phyloP scores from a whole-genome alignment of 208 protist species.

The Leishmania turanica region DNA sequence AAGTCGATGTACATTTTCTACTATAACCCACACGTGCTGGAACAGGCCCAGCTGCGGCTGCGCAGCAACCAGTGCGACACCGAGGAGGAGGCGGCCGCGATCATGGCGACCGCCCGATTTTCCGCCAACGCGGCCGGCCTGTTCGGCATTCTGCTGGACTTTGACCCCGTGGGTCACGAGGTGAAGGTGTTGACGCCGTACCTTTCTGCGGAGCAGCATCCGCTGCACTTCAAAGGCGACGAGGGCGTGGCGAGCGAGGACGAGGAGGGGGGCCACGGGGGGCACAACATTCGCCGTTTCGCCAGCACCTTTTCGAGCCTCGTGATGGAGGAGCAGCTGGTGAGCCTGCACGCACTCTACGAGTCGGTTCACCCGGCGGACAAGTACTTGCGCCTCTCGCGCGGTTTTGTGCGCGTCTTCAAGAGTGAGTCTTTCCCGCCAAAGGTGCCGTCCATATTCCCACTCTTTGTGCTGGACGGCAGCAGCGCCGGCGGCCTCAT shows the following conservation, averaged over 20 bases:
- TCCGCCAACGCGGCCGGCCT: slow-evolving; percentile 50
- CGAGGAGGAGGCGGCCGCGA: slow-evolving; percentile 56
- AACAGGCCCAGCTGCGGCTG: slow-evolving; percentile 79
- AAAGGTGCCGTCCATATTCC: slow-evolving; percentile 77
- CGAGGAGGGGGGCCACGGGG: slow-evolving; percentile 8
- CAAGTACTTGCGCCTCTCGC: slow-evolving; percentile 69
- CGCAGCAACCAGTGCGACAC: slow-evolving; percentile 75
- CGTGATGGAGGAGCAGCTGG: slow-evolving; percentile 68
- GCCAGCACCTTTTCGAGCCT: slow-evolving; percentile 42
- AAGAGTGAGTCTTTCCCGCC: slow-evolving; percentile 39
- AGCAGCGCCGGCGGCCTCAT: slow-evolving; percentile 73
- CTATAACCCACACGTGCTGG: slow-evolving; percentile 88
- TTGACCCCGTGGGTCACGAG: slow-evolving; percentile 69
- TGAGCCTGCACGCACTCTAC: slow-evolving; percentile 84
- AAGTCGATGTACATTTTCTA: slow-evolving; percentile 86
- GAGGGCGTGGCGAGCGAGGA: slow-evolving; percentile 3
- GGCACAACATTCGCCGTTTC: slow-evolving; percentile 30
- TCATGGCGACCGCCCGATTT: slow-evolving; percentile 45
- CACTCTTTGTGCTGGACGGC: slow-evolving; percentile 85
- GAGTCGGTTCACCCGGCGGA: slow-evolving; percentile 66
- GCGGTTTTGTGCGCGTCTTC: slow-evolving; percentile 91
- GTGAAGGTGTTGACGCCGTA: slow-evolving; percentile 69
- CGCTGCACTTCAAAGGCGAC: slow-evolving; percentile 23
- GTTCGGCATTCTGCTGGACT: slow-evolving; percentile 80
- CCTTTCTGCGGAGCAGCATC: slow-evolving; percentile 46